Base-by-base conservation (phyloP, 805 yeast genomes). In the Kluyveromyces wickerhamii region DNA sequence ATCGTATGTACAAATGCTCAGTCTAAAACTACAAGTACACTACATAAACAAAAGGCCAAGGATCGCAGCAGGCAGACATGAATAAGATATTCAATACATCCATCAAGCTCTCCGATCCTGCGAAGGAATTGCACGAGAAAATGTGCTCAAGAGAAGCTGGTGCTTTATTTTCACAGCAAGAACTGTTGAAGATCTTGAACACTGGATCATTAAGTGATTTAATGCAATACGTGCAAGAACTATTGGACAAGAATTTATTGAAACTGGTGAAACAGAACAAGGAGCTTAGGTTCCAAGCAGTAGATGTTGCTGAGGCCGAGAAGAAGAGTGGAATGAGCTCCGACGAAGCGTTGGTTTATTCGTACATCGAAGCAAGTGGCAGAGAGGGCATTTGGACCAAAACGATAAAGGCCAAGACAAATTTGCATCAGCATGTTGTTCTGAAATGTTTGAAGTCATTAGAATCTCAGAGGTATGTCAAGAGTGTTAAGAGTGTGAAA, bases 381-480 rank as follows among this genome's bases (percentile, higher is more conserved):
- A 69, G 97, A 57, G 96, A 88, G 60, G 96, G 96, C 29, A 86
- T 88, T 35, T 88, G 96, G 96, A 82, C 95, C 9, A 86, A 85
- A 60, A 84, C 95, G 7, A 74, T 88, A 47, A 84, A 84, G 53
- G 85, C 88, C 8, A 78, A 80, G 51, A 83, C 96, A 10, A 87
- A 87, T 49, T 62, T 88, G 41, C 96, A 88, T 56, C 95, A 86
- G 50, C 94, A 85, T 54, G 80, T 88, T n/a, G 95, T 88, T 8
- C 67, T 72, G 29, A 71, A 94, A 52, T 83, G 94, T 51, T 64
- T 88, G 51, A 88, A 88, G 52, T 64, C 79, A 15, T 61, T 88
- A 43, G 96, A 88, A 51, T 65, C 70, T 17, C 92, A 85, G 52
- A 67, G 92, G 28, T 79, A 74, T 57, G 87, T 94, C 57, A 92